These are phyloP conservation scores for Xanthoconium separans DNA, from an alignment of 1,284 basidiomycete species.

Conservation along the genomic window DNA sequence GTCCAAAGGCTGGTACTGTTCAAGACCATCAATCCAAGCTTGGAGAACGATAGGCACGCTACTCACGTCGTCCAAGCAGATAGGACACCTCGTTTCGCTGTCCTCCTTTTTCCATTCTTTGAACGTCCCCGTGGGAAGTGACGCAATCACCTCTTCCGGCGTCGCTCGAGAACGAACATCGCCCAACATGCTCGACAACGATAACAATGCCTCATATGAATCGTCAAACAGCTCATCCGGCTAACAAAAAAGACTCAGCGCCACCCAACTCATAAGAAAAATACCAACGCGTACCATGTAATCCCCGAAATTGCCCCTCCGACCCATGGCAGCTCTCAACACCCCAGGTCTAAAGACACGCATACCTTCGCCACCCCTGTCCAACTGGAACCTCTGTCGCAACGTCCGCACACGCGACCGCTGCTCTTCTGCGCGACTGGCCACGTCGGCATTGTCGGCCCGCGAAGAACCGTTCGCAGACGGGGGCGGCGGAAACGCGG, in stretches of 20 bases:
- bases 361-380: slow-evolving; percentile 19
- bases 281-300: slow-evolving; percentile 48
- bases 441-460: slow-evolving; percentile 13
- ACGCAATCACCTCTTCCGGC: slow-evolving; percentile 55
- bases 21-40: slow-evolving; percentile 4
- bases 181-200: slow-evolving; percentile 55
- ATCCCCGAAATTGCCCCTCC: slow-evolving; percentile 49
- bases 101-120: slow-evolving; percentile 63
- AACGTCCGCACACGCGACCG: slow-evolving; percentile 26
- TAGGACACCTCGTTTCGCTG: slow-evolving; percentile 71
- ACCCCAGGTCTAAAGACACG: slow-evolving; percentile 25
- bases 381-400: slow-evolving; percentile 28
- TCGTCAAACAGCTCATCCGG: slow-evolving; percentile 70
- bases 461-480: neutral
- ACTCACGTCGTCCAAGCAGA: slow-evolving; percentile 77
- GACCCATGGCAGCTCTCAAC: slow-evolving; percentile 25
- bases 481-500: slow-evolving; percentile 9
- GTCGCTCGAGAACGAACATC: slow-evolving; percentile 64
- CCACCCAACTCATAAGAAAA: slow-evolving; percentile 35
- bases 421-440: slow-evolving; percentile 25
- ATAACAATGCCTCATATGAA: slow-evolving; percentile 68
- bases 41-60: neutral
- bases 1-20: slow-evolving; percentile 60
- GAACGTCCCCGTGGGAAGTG: slow-evolving; percentile 58
- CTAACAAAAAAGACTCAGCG: slow-evolving; percentile 34